Base-by-base conservation (phyloP, 495 filamentous ascomycete species). In the Aspergillus ostianus region DNA sequence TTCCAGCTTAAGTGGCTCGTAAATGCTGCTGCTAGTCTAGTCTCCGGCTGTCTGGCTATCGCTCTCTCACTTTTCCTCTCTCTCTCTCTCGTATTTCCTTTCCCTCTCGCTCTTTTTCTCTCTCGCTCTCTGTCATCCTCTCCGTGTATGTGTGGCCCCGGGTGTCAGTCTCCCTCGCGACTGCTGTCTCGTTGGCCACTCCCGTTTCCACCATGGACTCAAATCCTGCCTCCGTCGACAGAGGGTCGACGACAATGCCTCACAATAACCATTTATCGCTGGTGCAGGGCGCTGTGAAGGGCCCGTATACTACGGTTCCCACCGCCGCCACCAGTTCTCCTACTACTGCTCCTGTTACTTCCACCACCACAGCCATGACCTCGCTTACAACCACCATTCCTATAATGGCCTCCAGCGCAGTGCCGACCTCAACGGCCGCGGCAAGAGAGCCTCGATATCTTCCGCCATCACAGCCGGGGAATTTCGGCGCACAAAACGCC, bases 151-250 rank as follows among this genome's bases (percentile, higher is more conserved):
- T 8, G 21, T 8, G 26, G 27, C 15, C 50, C 50, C 23, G 21
- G 10, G 8, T 27, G 21, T n/a, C 26, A 12, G 17, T 52, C 26
- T 50, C 47, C 27, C 27, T 44, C 47, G 47, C 55, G 46, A 47
- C 52, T 44, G 45, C 21, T 9, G 9, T 44, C 13, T 46, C 52
- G 52, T 54, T 23, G 52, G 36, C 15, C 26, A 15, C 52, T 41
- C 52, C 52, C 13, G 2, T 4, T 36, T n/a, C 41, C 54, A 57
- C 57, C 46, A 65, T 65, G 63, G 59, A 65, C 57, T 53, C 51
- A 41, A 5, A 41, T 41, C 15, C 36, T 15, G 9, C 36, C 36
- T 41, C 36, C 36, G 13, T 41, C 36, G 36, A 32, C 29, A 32
- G 6, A 32, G 29, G 36, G 36, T 41, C 36, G 10, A 41, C 13